Conservation (phyloP, 2,329 filamentous ascomycete genomes). For the Aureobasidium sp. region DNA sequence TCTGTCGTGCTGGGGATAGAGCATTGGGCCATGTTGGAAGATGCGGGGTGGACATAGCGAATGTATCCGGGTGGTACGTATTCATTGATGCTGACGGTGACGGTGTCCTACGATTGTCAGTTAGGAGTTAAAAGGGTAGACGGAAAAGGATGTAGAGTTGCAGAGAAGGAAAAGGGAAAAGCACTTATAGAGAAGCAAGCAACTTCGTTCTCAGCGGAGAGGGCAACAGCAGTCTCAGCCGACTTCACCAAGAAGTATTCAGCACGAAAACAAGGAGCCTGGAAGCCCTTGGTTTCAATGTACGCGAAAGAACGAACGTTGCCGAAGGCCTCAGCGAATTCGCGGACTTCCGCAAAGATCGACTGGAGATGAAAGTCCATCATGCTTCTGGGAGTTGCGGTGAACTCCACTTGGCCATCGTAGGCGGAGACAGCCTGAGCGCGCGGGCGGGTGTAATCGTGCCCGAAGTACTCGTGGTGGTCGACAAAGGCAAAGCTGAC, state of each 20-base stretch:
- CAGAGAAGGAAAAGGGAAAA: background rate
- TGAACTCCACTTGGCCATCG: constrained; percentile 23
- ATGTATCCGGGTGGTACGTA: background rate
- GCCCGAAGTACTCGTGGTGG: constrained; percentile 9
- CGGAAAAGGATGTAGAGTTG: background rate
- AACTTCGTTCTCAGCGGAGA: background rate
- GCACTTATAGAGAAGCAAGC: background rate
- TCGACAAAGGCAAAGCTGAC: constrained; percentile 12
- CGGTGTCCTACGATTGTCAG: background rate
- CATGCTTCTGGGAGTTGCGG: constrained; percentile 13
- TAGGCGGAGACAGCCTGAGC: constrained; percentile 14
- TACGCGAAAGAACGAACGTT: constrained; percentile 18
- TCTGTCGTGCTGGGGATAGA: too few relatives aligned
- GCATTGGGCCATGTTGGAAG: background rate
- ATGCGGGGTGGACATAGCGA: background rate
- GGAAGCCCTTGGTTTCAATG: constrained; percentile 11
- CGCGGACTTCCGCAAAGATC: constrained; percentile 13
- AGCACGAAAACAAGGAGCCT: constrained; percentile 20
- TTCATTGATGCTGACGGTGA: background rate
- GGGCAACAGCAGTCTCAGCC: constrained; percentile 15
- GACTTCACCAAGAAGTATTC: constrained; percentile 21
- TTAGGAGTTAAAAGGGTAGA: background rate
- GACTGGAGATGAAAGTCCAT: constrained; percentile 14
- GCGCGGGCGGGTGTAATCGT: background rate
- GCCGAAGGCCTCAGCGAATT: constrained; percentile 18